phyloP scores from a whole-genome alignment of 441 rosid species.

The Cnidoscolus chayamansa region DNA sequence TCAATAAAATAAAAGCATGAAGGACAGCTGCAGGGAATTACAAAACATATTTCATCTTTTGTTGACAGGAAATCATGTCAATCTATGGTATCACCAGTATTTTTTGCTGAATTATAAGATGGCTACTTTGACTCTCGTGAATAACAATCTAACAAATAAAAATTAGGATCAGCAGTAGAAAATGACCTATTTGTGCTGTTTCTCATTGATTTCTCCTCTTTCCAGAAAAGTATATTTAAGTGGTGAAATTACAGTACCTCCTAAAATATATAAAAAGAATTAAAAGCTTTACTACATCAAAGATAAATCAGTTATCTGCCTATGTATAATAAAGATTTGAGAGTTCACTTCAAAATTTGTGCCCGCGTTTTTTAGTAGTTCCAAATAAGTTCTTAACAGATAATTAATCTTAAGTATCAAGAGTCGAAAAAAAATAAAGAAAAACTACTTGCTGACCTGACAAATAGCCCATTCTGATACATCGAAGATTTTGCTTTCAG shows the following conservation, averaged over 20 bases:
- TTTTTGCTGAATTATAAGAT: background rate
- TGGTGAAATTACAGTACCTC: too few species aligned
- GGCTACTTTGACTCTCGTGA: too few species aligned
- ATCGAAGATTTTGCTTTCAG: conserved; percentile 96
- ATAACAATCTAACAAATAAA: too few species aligned
- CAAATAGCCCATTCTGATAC: conserved; percentile 99
- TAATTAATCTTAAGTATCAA: background rate
- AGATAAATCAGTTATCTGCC: background rate
- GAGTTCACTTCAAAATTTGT: background rate
- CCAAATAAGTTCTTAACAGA: background rate
- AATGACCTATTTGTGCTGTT: too few species aligned
- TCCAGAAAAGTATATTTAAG: too few species aligned
- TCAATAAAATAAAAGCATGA: background rate
- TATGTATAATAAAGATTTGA: background rate
- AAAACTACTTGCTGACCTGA: conserved; percentile 50
- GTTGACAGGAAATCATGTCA: background rate
- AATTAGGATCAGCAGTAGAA: too few species aligned
- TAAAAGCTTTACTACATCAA: background rate
- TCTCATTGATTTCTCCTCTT: too few species aligned
- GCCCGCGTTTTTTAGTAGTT: background rate
- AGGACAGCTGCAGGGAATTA: background rate
- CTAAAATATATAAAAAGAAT: background rate
- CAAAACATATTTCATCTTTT: background rate
- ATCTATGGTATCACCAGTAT: background rate
- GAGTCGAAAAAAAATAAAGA: background rate